Base-by-base conservation (phyloP, 1,284 basidiomycete genomes). In the Rugosomyces carneus region DNA sequence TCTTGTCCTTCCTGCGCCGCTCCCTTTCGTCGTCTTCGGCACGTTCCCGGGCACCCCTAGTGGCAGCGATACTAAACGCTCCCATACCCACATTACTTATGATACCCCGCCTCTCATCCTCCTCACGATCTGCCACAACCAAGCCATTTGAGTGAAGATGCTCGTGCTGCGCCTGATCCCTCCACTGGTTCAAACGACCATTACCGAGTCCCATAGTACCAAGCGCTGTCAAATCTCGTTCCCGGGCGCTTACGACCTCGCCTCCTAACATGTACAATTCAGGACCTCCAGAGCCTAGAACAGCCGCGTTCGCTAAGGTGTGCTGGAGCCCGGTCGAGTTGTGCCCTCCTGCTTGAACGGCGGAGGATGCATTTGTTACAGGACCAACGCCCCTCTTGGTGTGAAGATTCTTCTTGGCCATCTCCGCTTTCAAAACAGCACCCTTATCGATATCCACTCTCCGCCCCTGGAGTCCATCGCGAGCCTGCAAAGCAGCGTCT, bases 331-430 rank as follows among this genome's bases (percentile, higher is more conserved):
- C 53, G 32, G 54, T 36, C 37, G 54, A 42, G 18, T 44, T 52
- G 20, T 55, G 43, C 2, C 41, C 47, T 1, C 45, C 44, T 31
- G 40, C 45, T 18, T 44, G 29, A 19, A 39, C 44, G 35, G 54
- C 53, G 31, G 47, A 42, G 2, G 61, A 51, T 23, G 58, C 58
- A 49, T 62, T 53, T 41, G 65, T 55, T 48, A 72, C 67, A 9
- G 79, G 78, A n/a, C 87, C 86, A 19, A 88, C 83, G 0, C 88
- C 89, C 34, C 91, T 75, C 68, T 93, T 94, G 18, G 93, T 96
- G 63, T 99, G 95, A 37, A 99, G 66, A 61, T 99, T 98, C 79
- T 99, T 99, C 81, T 99, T 99, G 31, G 95, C 95, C 92, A 99
- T 97, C 69, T 99, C 96, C 13, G 95, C 95, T 66, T 98, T 99